Evolutionary conservation across 805 yeast genomes (phyloP), one percentile per base, ranked within the genome.

Genomic region (Yarrowia bubula): DNA sequence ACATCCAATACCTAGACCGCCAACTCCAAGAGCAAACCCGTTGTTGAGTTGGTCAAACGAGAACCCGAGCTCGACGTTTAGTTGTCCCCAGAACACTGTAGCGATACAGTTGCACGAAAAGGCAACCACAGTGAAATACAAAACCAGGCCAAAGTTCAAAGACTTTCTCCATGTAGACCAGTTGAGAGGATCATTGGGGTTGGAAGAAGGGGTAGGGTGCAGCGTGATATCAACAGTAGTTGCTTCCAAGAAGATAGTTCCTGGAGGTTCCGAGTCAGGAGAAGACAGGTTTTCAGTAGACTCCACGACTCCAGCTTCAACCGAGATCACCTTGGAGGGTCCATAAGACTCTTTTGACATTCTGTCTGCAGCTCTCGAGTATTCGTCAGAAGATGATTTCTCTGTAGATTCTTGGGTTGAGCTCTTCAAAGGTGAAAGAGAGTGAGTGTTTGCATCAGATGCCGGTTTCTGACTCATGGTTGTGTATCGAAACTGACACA

Each of bases 111-210:
- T 48, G 13, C 41, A 35, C 1, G 55, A 48, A 41, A 48, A 48
- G 8, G 55, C 41, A 3, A 48, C 41, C 1, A 48, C 17, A 0
- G 41, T 35, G 41, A 48, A 48, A 13, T 33, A 48, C 17, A 48
- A 14, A 5, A 48, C 55, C 8, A 48, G 55, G 17, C 33, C 33
- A 14, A 17, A 48, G 55, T 48, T 48, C 8, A 48, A 41, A 4
- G 55, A 6, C 39, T 48, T 48, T 35, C 55, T 48, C 55, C 55
- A 48, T 3, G 55, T 10, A 1, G 28, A 4, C 55, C 55, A 48
- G 5, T 48, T 48, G 32, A 48, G 55, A n/a, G 55, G 55, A 13
- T 48, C 55, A 13, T 48, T 48, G 41, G 41, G 31, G 28, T 48
- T 41, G 3, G 41, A 35, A 7, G 55, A 48, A 17, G 55, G 55